phyloP scores from a whole-genome alignment of 441 rosid genomes.

The Hypseocharis bilobata region DNA sequence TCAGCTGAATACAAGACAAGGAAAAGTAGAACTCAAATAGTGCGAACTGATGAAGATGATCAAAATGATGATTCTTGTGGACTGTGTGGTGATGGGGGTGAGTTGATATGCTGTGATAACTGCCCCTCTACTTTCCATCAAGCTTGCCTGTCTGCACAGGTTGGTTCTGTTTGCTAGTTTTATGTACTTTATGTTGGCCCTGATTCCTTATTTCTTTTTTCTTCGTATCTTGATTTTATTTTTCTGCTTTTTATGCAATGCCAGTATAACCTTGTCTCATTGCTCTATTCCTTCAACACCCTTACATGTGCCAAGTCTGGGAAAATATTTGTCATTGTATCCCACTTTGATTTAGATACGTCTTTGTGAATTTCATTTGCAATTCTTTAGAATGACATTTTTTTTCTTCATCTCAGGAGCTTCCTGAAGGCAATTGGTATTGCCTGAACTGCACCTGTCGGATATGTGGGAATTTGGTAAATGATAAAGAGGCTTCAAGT shows the following conservation, averaged over 20 bases:
- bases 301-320: no score
- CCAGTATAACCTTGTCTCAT: neutral
- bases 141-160: slow-evolving; percentile 76
- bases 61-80: slow-evolving; percentile 94
- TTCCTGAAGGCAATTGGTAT: slow-evolving; percentile 90
- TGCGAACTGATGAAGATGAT: slow-evolving; percentile 55
- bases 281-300: no score
- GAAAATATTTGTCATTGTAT: no score
- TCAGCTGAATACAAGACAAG: slow-evolving; percentile 68
- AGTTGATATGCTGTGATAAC: slow-evolving; percentile 86
- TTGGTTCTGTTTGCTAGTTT: slow-evolving; percentile 29
- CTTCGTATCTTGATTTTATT: slow-evolving; percentile 12
- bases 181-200: slow-evolving; percentile 7
- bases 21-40: slow-evolving; percentile 39
- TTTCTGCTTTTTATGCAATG: neutral
- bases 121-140: slow-evolving; percentile 87
- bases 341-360: no score
- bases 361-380: no score
- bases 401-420: slow-evolving; percentile 43
- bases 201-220: no score
- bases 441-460: slow-evolving; percentile 83
- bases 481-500: slow-evolving; percentile 36
- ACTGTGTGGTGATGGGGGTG: slow-evolving; percentile 83
- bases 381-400: neutral
- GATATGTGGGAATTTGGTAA: slow-evolving; percentile 64